Evolutionary conservation across 805 yeast genomes (phyloP), one percentile per base, ranked within the genome.

Genomic region (Pichia exigua): DNA sequence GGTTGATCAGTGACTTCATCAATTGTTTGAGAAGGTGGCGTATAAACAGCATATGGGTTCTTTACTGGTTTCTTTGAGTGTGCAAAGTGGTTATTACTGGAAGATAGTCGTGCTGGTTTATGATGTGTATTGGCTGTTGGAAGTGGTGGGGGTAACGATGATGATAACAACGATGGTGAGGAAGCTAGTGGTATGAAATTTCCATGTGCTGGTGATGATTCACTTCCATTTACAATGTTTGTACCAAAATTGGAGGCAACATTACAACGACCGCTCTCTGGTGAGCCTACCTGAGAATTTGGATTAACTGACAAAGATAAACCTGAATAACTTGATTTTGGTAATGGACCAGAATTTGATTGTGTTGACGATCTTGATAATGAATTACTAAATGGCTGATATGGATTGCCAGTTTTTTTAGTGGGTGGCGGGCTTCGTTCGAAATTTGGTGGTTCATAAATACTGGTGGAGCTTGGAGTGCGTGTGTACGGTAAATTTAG

Each of bases 31-130:
- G 18, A 7, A 35, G 15, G 17, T 1, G 21, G 21, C 5, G 44
- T 26, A 11, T 26, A 21, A 26, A 44, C 47, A 11, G 48, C 44
- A 48, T 48, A 48, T 15, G 47, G 39, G 9, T 47, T 47, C 5
- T 28, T 21, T 15, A 17, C 8, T 10, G 17, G 4, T 42, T 21
- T 47, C 24, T 18, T 41, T 12, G 42, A 15, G 13, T 40, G 15
- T 27, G 50, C 26, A 18, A 21, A 18, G 9, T 18, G 10, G 13
- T 20, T n/a, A 22, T 35, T 13, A 26, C 20, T 21, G 2, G 42
- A 12, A 38, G 47, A 42, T 8, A 3, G 11, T 28, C 6, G 39
- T 21, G 15, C 3, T 35, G 20, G 8, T 35, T 8, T 17, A 17
- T n/a, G 39, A 35, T 2, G 17, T 35, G 5, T 35, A 35, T 35